phyloP scores from a whole-genome alignment of 2,329 filamentous ascomycete genomes.

The Byssoonygena ceratinophila region DNA sequence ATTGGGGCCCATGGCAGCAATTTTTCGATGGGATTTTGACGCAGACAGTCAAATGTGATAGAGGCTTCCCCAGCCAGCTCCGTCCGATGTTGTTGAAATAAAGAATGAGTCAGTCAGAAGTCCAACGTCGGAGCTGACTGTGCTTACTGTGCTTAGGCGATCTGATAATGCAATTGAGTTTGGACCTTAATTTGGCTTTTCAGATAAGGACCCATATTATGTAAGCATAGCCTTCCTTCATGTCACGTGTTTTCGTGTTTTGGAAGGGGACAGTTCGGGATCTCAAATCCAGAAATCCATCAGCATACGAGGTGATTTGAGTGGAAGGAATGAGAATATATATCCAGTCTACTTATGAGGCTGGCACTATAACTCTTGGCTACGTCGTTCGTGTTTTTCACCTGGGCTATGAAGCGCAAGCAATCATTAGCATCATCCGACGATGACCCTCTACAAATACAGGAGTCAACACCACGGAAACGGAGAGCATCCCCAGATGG shows the following conservation, averaged over 20 bases:
- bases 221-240: not conserved
- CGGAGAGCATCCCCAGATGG: slow-evolving; percentile 23
- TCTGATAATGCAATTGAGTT: slow-evolving; percentile 10
- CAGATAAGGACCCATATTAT: slow-evolving; percentile 1
- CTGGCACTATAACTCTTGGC: not conserved
- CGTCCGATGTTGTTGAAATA: not conserved
- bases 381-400: not conserved
- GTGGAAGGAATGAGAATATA: not conserved
- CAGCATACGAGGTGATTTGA: no score
- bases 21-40: not conserved
- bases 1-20: slow-evolving; percentile 4
- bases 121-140: not conserved
- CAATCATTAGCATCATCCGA: slow-evolving; percentile 29
- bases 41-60: not conserved
- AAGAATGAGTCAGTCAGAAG: not conserved
- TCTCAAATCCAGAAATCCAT: no score
- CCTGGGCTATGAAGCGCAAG: slow-evolving; percentile 33
- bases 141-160: not conserved
- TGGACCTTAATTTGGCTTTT: not conserved
- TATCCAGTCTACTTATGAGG: no score
- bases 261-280: not conserved
- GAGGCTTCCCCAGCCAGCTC: not conserved
- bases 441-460: slow-evolving; percentile 24
- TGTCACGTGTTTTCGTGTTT: slow-evolving; percentile 10
- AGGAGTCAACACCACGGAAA: slow-evolving; percentile 32